Evolutionary conservation across 2,329 filamentous ascomycete genomes (phyloP).

Genomic region (Calonectria ilicicola): DNA sequence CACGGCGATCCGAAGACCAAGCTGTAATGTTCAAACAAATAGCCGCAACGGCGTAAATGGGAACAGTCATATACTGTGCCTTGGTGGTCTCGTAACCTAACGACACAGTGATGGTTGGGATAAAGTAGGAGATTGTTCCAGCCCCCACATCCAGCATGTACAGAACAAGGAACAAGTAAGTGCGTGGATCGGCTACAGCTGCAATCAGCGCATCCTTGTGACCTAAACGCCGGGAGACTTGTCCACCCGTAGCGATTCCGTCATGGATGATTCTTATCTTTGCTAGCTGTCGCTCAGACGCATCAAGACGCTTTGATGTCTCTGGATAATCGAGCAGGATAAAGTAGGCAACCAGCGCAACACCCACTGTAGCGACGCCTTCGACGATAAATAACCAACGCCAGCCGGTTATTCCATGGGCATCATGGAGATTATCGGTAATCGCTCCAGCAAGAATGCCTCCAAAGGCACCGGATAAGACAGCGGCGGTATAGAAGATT

Average conservation of each 20-base stretch:
- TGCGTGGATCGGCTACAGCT: constrained; percentile 34
- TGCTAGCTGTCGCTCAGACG: constrained; percentile 17
- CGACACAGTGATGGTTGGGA: constrained; percentile 61
- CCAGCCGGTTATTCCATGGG: constrained; percentile 27
- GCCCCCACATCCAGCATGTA: constrained; percentile 62
- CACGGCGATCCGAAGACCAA: constrained; percentile 22
- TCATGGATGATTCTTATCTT: constrained; percentile 25
- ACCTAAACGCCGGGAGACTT: neutral
- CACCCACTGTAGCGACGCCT: constrained; percentile 20
- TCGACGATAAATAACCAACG: constrained; percentile 30
- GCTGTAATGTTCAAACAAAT: constrained; percentile 5
- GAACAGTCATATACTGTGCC: constrained; percentile 42
- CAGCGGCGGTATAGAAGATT: constrained; percentile 32
- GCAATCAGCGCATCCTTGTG: constrained; percentile 26
- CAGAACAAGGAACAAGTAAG: constrained; percentile 60
- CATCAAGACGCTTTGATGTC: constrained; percentile 12
- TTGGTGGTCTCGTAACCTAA: constrained; percentile 59
- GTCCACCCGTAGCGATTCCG: neutral
- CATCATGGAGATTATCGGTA: constrained; percentile 22
- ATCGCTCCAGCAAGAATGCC: constrained; percentile 33
- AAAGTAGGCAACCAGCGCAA: constrained; percentile 16
- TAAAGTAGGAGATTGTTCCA: constrained; percentile 65
- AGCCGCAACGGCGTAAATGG: constrained; percentile 9
- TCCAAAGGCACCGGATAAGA: constrained; percentile 25
- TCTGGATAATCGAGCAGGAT: constrained; percentile 29